phyloP scores from a whole-genome alignment of 2,329 filamentous ascomycete species.

The Periglandula ipomoeae region DNA sequence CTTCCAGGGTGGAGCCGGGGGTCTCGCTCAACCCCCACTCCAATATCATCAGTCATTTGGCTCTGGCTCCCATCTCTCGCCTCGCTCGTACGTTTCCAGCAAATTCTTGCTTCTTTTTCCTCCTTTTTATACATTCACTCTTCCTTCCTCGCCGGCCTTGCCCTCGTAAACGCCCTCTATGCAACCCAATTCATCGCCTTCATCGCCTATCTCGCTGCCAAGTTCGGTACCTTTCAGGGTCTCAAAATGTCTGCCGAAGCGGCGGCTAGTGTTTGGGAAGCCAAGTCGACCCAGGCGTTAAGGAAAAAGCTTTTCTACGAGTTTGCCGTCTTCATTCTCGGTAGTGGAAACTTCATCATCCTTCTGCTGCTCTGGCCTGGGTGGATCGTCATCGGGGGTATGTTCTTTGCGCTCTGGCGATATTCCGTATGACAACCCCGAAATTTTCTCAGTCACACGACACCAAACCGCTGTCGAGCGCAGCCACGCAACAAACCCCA shows the following conservation, averaged over 20 bases:
- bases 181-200: constrained; percentile 18
- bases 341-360: constrained; percentile 38
- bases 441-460: too few species aligned
- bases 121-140: constrained; percentile 22
- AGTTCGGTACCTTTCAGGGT: constrained; percentile 20
- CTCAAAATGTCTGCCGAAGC: constrained; percentile 20
- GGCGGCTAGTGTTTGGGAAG: constrained; percentile 27
- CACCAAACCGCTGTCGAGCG: too few species aligned
- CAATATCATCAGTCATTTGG: constrained; percentile 22
- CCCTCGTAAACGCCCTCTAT: constrained; percentile 16
- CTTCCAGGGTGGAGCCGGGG: constrained; percentile 26
- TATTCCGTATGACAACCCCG: constrained; percentile 23
- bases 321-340: constrained; percentile 41
- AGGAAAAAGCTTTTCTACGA: constrained; percentile 42
- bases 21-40: constrained; percentile 21
- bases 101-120: too few species aligned
- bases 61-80: too few species aligned
- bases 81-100: too few species aligned
- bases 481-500: too few species aligned
- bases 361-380: constrained; percentile 49
- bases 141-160: constrained; percentile 20
- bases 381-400: constrained; percentile 37
- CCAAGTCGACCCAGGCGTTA: constrained; percentile 24
- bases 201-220: constrained; percentile 17
- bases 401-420: constrained; percentile 24